A percentile compares a stretch with the other conserved stretches of the same genome.
Evolutionary conservation across 106 monocot species (phyloP).

Genomic region (Dendrobium catenatum): DNA sequence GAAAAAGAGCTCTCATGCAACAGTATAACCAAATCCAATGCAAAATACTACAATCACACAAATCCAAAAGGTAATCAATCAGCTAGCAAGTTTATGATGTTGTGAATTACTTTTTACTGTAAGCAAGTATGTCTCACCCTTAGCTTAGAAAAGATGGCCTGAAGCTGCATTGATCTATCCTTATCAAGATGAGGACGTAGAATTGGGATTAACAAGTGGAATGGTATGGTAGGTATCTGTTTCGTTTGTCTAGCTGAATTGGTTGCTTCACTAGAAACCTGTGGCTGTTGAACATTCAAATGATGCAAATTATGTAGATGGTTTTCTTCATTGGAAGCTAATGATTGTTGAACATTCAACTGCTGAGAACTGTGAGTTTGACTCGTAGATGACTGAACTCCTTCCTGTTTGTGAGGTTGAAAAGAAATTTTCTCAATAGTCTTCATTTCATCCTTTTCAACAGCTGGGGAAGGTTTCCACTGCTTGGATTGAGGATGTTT

Average conservation of each 20-base stretch:
- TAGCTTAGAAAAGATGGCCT: constrained; percentile 58
- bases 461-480: constrained; percentile 15
- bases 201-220: constrained; percentile 68
- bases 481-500: constrained; percentile 26
- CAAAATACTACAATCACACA: not conserved
- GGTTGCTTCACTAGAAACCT: constrained; percentile 35
- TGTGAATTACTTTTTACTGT: not conserved
- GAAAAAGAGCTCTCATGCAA: not conserved
- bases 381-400: constrained; percentile 20
- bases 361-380: constrained; percentile 23
- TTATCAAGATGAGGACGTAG: constrained; percentile 73
- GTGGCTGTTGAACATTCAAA: constrained; percentile 44
- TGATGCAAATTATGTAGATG: constrained; percentile 24
- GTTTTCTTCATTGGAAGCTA: constrained; percentile 40
- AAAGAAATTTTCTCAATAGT: constrained; percentile 23
- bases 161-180: constrained; percentile 74
- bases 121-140: constrained; percentile 30
- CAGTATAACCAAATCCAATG: not conserved
- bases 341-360: constrained; percentile 24
- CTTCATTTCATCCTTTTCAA: constrained; percentile 24
- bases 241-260: constrained; percentile 30
- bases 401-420: constrained; percentile 26
- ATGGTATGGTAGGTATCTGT: constrained; percentile 42
- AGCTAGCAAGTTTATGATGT: not conserved
- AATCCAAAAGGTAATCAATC: not conserved